These are phyloP conservation scores for Trichoderma erinaceum DNA, from an alignment of 495 filamentous ascomycete species.

Conservation along the genomic window DNA sequence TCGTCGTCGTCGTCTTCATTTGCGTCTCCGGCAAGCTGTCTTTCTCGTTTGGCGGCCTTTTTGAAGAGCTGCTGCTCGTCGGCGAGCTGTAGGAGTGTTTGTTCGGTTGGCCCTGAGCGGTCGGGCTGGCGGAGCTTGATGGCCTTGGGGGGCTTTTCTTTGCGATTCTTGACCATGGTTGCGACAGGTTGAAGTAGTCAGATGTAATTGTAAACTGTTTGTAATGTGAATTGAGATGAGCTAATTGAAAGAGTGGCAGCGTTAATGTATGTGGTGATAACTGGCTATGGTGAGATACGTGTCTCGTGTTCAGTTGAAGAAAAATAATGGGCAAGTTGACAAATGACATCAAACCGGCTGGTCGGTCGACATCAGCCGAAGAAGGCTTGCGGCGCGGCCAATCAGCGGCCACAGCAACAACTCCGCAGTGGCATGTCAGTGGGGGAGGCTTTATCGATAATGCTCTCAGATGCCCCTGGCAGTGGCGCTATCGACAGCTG, in stretches of 20 bases:
- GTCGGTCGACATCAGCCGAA: neutral
- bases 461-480: neutral
- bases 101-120: conserved; percentile 44
- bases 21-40: conserved; percentile 25
- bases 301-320: neutral
- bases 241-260: neutral
- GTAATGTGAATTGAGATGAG: neutral
- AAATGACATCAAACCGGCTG: conserved; percentile 5
- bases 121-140: conserved; percentile 57
- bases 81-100: conserved; percentile 60
- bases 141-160: conserved; percentile 41
- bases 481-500: neutral
- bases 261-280: no score
- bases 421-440: neutral
- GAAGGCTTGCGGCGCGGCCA: neutral
- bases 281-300: neutral
- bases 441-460: conserved; percentile 4
- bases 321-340: neutral
- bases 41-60: conserved; percentile 27
- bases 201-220: neutral
- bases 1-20: conserved; percentile 31
- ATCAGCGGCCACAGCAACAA: neutral
- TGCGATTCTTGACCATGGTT: conserved; percentile 42
- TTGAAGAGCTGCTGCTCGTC: conserved; percentile 50
- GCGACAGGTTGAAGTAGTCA: neutral